These are phyloP conservation scores for Solanum chmielewskii DNA, from an alignment of 257 asterid genomes.

Conservation along the genomic window DNA sequence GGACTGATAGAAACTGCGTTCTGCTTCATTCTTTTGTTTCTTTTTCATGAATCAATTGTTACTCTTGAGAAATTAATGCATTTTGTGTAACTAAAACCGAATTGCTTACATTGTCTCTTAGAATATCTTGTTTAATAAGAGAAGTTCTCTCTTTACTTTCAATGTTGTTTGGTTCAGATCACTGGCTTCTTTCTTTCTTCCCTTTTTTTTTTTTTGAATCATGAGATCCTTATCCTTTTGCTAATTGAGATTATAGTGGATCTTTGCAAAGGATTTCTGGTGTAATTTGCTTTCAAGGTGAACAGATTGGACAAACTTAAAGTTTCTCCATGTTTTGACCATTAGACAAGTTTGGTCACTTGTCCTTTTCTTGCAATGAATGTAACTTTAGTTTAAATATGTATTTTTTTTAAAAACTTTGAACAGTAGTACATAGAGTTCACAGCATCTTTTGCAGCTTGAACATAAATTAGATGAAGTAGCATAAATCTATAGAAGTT, in stretches of 20 bases:
- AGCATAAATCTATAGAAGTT: neutral
- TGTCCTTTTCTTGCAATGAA: neutral
- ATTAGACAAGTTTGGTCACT: neutral
- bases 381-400: neutral
- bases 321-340: neutral
- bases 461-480: neutral
- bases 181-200: neutral
- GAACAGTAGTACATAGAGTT: neutral
- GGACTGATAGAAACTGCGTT: neutral
- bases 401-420: neutral
- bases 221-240: neutral
- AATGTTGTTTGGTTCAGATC: neutral
- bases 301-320: neutral
- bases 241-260: neutral
- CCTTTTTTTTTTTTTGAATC: neutral
- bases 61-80: neutral
- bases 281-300: neutral
- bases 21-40: neutral
- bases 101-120: neutral
- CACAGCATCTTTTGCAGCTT: neutral
- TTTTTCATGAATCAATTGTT: neutral
- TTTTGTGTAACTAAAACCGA: neutral
- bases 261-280: neutral
- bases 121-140: neutral
- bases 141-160: neutral